Conservation (phyloP, 129 eudicot species). For the Escallonia herrerae region DNA sequence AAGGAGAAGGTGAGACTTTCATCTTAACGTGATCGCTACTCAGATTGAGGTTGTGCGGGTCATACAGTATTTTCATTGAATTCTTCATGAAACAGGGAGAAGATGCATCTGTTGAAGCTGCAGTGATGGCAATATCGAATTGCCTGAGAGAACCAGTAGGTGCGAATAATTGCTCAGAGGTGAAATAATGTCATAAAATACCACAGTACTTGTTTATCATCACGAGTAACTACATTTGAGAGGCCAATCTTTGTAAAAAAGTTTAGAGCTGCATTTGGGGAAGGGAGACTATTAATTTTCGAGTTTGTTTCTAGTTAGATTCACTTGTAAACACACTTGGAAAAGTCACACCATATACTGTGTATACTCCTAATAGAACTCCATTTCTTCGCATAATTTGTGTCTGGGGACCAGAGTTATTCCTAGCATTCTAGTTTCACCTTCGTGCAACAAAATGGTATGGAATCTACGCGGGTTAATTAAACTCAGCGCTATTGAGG, state of each 20-base stretch:
- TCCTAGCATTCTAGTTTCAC: no score
- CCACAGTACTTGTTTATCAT: background rate
- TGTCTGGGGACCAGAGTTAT: no score
- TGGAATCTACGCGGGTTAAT: no score
- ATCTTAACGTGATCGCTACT: background rate
- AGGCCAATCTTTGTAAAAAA: background rate
- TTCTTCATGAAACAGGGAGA: constrained; percentile 57
- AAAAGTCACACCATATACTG: no score
- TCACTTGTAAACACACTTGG: no score
- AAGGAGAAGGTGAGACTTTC: constrained; percentile 66
- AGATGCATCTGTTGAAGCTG: constrained; percentile 95
- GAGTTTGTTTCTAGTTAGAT: no score
- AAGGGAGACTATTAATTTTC: no score
- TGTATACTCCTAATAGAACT: no score
- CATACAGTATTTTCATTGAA: background rate
- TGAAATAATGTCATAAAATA: constrained; percentile 32
- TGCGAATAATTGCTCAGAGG: constrained; percentile 83
- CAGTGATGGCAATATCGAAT: constrained; percentile 82
- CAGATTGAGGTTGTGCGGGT: background rate
- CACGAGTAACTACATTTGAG: background rate
- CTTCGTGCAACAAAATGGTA: no score
- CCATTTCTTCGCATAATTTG: no score
- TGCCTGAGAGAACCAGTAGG: constrained; percentile 97
- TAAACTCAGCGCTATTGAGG: no score
- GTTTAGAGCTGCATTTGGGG: no score